phyloP scores from a whole-genome alignment of 306 rosid species.

The Cicer pinnatifidum region DNA sequence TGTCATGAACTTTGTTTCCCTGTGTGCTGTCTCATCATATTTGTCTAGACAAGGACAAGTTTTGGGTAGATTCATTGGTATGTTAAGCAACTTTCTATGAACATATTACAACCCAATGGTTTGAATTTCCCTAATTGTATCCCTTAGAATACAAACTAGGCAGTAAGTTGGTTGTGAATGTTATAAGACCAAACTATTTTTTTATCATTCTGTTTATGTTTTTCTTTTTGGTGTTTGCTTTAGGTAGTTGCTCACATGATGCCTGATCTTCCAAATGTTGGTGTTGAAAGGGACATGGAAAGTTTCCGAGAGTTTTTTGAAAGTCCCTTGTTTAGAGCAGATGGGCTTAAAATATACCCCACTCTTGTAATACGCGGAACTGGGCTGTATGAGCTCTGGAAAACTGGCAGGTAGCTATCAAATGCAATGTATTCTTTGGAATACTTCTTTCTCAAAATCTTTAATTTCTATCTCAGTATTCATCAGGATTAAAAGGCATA shows the following conservation, averaged over 20 bases:
- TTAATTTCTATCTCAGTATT: conserved; percentile 23
- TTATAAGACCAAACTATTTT: conserved; percentile 9
- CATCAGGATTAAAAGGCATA: not conserved
- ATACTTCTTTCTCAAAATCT: not conserved
- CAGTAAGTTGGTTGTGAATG: conserved; percentile 32
- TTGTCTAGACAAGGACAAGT: conserved; percentile 8
- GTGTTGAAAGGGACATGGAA: conserved; percentile 98
- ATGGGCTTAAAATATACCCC: conserved; percentile 97
- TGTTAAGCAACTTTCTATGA: not conserved
- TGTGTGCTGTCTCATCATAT: conserved; percentile 18
- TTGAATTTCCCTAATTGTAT: conserved; percentile 20
- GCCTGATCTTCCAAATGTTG: conserved; percentile 99
- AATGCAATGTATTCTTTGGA: conserved; percentile 10
- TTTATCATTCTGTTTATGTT: conserved; percentile 30
- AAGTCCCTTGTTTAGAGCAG: conserved; percentile 90
- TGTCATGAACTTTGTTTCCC: conserved; percentile 9
- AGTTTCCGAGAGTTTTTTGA: conserved; percentile 94
- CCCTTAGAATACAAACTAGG: conserved; percentile 13
- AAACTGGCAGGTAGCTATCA: conserved; percentile 82
- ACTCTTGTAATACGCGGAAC: conserved; percentile 98
- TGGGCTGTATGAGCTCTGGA: conserved; percentile 99
- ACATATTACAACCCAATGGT: not conserved
- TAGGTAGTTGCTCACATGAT: conserved; percentile 99
- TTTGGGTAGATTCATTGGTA: conserved; percentile 30
- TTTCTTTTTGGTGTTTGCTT: conserved; percentile 36